A percentile compares a stretch with the other conserved stretches of the same genome.
Evolutionary conservation across 306 rosid species (phyloP).

Genomic region (Rosa lucieae): DNA sequence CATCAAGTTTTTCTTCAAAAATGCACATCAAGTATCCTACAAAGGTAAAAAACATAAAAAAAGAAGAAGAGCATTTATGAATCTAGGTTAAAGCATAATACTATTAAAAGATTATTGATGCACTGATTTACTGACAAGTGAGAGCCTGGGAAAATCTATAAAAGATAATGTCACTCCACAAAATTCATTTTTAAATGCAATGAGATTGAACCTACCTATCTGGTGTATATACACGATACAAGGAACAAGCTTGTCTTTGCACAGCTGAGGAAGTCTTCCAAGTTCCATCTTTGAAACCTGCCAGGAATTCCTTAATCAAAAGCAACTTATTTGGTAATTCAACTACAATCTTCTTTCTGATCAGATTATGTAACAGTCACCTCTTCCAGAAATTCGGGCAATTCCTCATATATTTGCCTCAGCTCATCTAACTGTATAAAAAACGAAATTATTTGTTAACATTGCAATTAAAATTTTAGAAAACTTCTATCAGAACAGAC

Average conservation of each 20-base stretch:
- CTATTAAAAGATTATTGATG: background rate
- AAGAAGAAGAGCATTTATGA: background rate
- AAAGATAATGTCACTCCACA: background rate
- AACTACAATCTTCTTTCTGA: constrained; percentile 7
- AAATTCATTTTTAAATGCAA: constrained; percentile 12
- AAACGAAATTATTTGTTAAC: constrained; percentile 19
- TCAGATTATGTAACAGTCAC: constrained; percentile 37
- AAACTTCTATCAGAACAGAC: constrained; percentile 17
- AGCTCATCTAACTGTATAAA: constrained; percentile 82
- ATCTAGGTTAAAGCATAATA: background rate
- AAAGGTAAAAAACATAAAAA: constrained; percentile 21
- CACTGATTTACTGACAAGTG: background rate
- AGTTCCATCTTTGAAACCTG: constrained; percentile 83
- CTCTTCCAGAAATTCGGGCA: constrained; percentile 91
- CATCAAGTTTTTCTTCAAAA: constrained; percentile 75
- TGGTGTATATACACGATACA: constrained; percentile 84
- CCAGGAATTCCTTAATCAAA: constrained; percentile 27
- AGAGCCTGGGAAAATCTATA: background rate
- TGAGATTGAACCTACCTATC: constrained; percentile 60
- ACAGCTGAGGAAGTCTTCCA: constrained; percentile 56
- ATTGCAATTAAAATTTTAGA: constrained; percentile 19
- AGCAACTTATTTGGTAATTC: constrained; percentile 1
- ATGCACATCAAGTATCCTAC: constrained; percentile 91
- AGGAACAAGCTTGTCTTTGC: constrained; percentile 58
- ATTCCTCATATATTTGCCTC: constrained; percentile 92